Evolutionary conservation across 2,329 filamentous ascomycete genomes (phyloP), one percentile per base, ranked within the genome.

Genomic region (Monosporascus sp.): DNA sequence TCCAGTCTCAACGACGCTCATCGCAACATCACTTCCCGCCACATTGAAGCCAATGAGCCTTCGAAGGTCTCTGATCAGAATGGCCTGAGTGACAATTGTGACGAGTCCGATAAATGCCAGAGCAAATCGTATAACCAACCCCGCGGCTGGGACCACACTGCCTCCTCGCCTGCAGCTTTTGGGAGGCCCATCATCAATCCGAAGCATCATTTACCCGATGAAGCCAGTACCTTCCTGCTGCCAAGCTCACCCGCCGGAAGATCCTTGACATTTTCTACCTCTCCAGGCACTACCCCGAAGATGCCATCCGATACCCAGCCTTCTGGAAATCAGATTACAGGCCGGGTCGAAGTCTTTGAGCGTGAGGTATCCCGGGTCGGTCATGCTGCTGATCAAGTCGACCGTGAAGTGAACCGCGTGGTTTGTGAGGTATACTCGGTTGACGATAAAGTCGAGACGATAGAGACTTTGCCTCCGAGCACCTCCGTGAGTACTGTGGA

Each of bases 1-100:
- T 62, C 64, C 26, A 68, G 70, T 50, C 60, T 75, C 1, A 63
- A 63, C 26, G 72, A 74, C 37, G 73, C 73, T 1, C 69, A 73
- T 51, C 63, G 65, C 4, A 71, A 69, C 37, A 75, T 76, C 53
- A 71, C 70, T 8, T 61, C 66, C 5, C 56, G 60, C 17, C 17
- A 41, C 5, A 48, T 56, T 20, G 51, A 17, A n/a, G 48, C 62
- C n/a, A 51, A 55, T 11, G 54, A 58, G 38, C 47, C 53, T 31
- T 55, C 37, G 2, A 54, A 58, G 28, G 49, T 9, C 7, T 48
- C 50, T 14, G 35, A 46, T 5, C 55, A 56, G 20, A 48, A 41
- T 41, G 18, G 5, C 38, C 24, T 44, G 45, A 53, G 7, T 48
- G 49, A 5, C 5, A 50, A 40, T 43, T n/a, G 41, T n/a, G 38